Evolutionary conservation across 345 rosid genomes (phyloP).

Genomic region (Psidium friedrichsthalianum): DNA sequence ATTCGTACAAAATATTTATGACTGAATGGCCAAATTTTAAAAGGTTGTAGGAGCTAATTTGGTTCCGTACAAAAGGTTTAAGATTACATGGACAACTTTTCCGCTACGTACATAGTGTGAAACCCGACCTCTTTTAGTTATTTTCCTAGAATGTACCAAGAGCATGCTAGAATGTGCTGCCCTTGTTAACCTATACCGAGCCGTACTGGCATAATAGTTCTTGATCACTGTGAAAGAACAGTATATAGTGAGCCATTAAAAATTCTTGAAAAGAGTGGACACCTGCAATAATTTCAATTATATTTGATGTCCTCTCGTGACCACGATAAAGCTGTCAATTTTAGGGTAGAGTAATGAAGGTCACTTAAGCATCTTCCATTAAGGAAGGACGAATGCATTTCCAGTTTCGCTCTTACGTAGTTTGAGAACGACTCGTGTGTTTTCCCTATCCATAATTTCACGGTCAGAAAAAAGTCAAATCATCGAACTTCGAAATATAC

Average conservation of each 20-base stretch:
- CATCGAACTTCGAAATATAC: neutral
- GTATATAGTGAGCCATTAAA: no score
- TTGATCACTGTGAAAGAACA: no score
- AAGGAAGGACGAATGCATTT: neutral
- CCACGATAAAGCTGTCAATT: no score
- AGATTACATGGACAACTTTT: neutral
- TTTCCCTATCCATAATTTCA: neutral
- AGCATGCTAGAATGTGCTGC: neutral
- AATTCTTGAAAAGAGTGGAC: no score
- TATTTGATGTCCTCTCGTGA: no score
- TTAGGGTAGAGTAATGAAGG: no score
- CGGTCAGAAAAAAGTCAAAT: neutral
- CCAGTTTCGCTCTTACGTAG: neutral
- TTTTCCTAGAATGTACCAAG: neutral
- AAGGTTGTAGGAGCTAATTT: neutral
- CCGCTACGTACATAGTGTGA: neutral
- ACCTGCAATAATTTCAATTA: no score
- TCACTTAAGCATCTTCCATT: no score
- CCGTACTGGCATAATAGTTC: no score
- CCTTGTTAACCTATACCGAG: no score
- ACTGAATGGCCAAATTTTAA: no score
- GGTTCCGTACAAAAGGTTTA: fast-evolving
- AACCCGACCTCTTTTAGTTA: neutral
- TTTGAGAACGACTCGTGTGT: neutral
- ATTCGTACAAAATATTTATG: neutral